Evolutionary conservation across 768 basidiomycete species (phyloP).

Genomic region (Fomitopsis pulvina): DNA sequence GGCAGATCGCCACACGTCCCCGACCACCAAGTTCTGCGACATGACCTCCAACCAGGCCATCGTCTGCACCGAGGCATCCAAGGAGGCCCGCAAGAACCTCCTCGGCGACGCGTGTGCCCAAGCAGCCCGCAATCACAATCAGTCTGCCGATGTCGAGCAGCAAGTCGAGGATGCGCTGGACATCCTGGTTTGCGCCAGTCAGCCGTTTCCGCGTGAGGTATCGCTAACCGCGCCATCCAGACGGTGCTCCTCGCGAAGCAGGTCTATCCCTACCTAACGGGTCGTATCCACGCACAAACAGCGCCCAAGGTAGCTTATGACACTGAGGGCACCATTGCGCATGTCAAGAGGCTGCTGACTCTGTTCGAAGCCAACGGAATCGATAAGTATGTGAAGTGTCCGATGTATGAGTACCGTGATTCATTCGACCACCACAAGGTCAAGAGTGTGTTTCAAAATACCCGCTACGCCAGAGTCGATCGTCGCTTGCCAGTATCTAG

Average conservation of each 20-base stretch:
- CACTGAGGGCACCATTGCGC: conserved; percentile 33
- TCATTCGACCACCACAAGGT: conserved; percentile 13
- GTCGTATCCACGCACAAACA: conserved; percentile 39
- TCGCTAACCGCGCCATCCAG: conserved; percentile 17
- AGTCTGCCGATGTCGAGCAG: conserved; percentile 13
- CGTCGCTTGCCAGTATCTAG: conserved; percentile 40
- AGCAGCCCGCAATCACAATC: conserved; percentile 13
- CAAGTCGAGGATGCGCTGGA: conserved; percentile 32
- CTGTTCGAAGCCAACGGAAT: conserved; percentile 38
- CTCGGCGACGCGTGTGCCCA: conserved; percentile 27
- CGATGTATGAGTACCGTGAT: not conserved
- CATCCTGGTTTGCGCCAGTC: conserved; percentile 27
- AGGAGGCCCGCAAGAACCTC: conserved; percentile 26
- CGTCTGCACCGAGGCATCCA: conserved; percentile 28
- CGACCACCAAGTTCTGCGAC: conserved; percentile 28
- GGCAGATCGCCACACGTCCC: conserved; percentile 26
- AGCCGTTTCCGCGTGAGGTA: not conserved
- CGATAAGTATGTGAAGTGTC: conserved; percentile 24
- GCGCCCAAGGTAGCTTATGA: conserved; percentile 37
- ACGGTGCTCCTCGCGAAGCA: conserved; percentile 39
- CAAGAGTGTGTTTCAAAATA: conserved; percentile 53
- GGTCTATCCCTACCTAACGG: conserved; percentile 33
- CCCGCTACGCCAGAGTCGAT: conserved; percentile 48
- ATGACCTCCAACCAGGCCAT: conserved; percentile 49
- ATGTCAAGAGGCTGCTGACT: conserved; percentile 34